These are phyloP conservation scores for Lactarius trivialis DNA, from an alignment of 768 basidiomycete species.

Conservation along the genomic window DNA sequence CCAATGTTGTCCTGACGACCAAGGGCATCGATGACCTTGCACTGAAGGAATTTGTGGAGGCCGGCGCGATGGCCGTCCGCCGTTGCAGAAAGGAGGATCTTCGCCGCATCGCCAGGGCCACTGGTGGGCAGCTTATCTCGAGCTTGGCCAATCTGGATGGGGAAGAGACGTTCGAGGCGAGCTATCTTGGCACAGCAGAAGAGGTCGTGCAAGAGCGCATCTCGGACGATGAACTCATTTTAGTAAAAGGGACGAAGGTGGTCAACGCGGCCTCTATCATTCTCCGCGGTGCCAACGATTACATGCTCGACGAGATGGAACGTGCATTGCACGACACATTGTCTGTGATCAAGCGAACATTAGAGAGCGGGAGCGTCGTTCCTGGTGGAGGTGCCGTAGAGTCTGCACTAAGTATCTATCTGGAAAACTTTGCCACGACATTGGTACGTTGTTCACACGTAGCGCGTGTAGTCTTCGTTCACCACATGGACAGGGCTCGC, in stretches of 20 bases:
- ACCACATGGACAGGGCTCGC: conserved; percentile 63
- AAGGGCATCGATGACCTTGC: conserved; percentile 99
- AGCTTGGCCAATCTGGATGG: conserved; percentile 95
- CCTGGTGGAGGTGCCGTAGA: conserved; percentile 98
- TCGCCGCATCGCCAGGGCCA: conserved; percentile 93
- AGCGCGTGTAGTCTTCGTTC: neutral
- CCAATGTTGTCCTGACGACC: conserved; percentile 94
- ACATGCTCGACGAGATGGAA: conserved; percentile 99
- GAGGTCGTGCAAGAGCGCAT: conserved; percentile 97
- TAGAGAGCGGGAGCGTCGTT: conserved; percentile 93
- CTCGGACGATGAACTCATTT: conserved; percentile 95
- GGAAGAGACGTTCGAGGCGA: conserved; percentile 93
- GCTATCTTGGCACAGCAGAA: conserved; percentile 85
- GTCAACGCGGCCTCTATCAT: conserved; percentile 91
- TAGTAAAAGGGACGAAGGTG: conserved; percentile 96
- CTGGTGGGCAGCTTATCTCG: conserved; percentile 88
- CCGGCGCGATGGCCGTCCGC: conserved; percentile 97
- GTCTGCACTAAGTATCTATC: conserved; percentile 91
- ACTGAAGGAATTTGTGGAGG: conserved; percentile 97
- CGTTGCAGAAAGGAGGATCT: conserved; percentile 97
- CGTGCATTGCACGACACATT: conserved; percentile 90
- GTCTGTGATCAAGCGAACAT: conserved; percentile 91
- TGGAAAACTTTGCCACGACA: conserved; percentile 98
- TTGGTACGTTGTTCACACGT: conserved; percentile 49
- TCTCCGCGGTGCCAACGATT: conserved; percentile 95